Base-by-base conservation (phyloP, 2,329 filamentous ascomycete species). In the Diplodia sapinea region DNA sequence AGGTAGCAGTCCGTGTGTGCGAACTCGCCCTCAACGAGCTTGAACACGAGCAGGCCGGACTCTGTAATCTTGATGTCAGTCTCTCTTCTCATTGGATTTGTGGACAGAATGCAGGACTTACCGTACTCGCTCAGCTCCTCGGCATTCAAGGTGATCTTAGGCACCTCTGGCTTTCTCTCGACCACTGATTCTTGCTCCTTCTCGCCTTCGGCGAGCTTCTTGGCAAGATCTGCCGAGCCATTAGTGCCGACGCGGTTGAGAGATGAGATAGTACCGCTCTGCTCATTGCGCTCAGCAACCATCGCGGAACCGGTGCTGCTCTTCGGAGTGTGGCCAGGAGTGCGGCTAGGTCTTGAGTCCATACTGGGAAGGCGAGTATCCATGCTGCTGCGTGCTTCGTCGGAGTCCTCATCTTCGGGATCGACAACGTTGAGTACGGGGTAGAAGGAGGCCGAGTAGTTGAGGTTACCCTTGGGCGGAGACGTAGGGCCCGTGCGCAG, bases 1-100 rank as follows among this genome's bases (percentile, higher is more conserved):
- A 99, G 83, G 70, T 92, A 90, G 36, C 88, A 90, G 71, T 94
- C 87, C 64, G 84, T 87, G 70, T 91, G 88, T 0, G 92, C 87
- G 76, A 99, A 86, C 66, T 97, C 91, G 29, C 90, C 93, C 70
- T 98, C 94, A 76, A 97, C 88, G 68, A 99, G 87, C 76, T 94
- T 94, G 86, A 99, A 98, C 66, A 99, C 91, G 70, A 99, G 85
- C 67, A 99, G 86, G 71, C 95, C 95, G 67, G 92, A 95, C 81
- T 98, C 93, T 89, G 70, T 2, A 52, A 59, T 23, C 11, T 2
- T 26, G 49, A 26, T 62, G 73, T 84, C 73, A 84, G 81, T 36
- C 9, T 11, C 3, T 3, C 1, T 51, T 38, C 15, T 4, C 12
- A 9, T 13, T 43, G 11, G 11, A 20, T 47, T 4, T 1, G 11